Base-by-base conservation (phyloP, 805 yeast genomes). In the Yarrowia keelungensis region DNA sequence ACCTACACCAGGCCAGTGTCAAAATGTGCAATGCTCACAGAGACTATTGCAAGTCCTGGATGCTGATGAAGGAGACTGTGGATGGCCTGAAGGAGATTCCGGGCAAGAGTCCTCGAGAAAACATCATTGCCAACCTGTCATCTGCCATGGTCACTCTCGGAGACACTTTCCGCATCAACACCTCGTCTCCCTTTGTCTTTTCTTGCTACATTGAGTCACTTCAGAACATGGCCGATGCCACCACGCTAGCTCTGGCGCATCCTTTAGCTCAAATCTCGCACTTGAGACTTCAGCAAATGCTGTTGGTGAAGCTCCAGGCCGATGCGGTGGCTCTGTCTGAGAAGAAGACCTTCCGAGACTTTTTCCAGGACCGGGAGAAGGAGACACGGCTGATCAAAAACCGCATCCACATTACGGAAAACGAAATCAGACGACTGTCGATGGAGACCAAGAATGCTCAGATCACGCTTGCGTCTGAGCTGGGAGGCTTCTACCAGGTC, bases 381-480 rank as follows among this genome's bases (percentile, higher is more conserved):
- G 79, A 75, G 11, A 73, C 77, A 16, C 72, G 72, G n/a, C 73
- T 68, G 12, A 70, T 74, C 19, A 77, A 75, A 47, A 74, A 72
- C n/a, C 70, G 71, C 12, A 75, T 80, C n/a, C 72, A 73, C 19
- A 66, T 69, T 8, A 69, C 76, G 3, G 74, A 76, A 50, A 70
- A 70, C n/a, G 75, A 73, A 41, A 75, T 79, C 47, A 67, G 70
- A 14, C 66, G 74, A 15, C 69, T 79, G 15, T 77, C 79, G 45
- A 69, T 71, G 22, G 76, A 75, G 50, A 73, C 81, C 26, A 69
- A 74, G 49, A 73, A 73, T n/a, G 72, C 78, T 1, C 82, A 81
- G 65, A 74, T 74, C 26, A 67, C 75, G 1, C 70, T 80, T 8
- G 83, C 83, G 0, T 71, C 75, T 9, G 83, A 80, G 70, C 74